Percentiles rank a stretch among this genome's conserved stretches.
Evolutionary conservation across 345 rosid species (phyloP).

Genomic region (Clausena lansium): DNA sequence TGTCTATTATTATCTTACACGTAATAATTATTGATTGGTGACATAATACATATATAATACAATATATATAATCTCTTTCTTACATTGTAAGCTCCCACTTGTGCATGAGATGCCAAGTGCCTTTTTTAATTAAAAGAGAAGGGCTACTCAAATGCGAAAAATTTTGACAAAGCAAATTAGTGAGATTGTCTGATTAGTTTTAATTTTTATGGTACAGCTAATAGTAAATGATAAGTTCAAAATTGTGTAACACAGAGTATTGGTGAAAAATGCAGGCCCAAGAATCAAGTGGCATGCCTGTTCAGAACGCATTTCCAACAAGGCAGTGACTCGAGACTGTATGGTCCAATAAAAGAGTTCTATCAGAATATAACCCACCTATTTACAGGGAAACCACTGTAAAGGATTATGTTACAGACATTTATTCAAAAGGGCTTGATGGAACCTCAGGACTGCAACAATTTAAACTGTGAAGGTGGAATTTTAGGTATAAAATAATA

Average conservation of each 20-base stretch:
- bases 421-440: constrained; percentile 23
- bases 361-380: constrained; percentile 33
- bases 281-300: constrained; percentile 27
- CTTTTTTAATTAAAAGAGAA: too few relatives aligned
- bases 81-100: too few relatives aligned
- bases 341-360: constrained; percentile 33
- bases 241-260: constrained; percentile 29
- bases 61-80: too few relatives aligned
- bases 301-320: constrained; percentile 18
- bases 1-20: too few relatives aligned
- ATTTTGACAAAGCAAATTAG: too few relatives aligned
- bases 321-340: constrained; percentile 17
- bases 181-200: too few relatives aligned
- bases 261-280: constrained; percentile 20
- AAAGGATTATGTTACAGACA: constrained; percentile 15
- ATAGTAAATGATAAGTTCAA: constrained; percentile 26
- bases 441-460: constrained; percentile 11
- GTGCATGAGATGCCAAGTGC: too few relatives aligned
- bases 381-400: constrained; percentile 21
- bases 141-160: too few relatives aligned
- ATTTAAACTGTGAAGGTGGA: constrained; percentile 3
- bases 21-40: too few relatives aligned
- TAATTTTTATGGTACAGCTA: constrained; percentile 15
- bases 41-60: too few relatives aligned
- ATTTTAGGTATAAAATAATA: too few relatives aligned